phyloP scores from a whole-genome alignment of 768 basidiomycete genomes.

The Cubamyces sp. region DNA sequence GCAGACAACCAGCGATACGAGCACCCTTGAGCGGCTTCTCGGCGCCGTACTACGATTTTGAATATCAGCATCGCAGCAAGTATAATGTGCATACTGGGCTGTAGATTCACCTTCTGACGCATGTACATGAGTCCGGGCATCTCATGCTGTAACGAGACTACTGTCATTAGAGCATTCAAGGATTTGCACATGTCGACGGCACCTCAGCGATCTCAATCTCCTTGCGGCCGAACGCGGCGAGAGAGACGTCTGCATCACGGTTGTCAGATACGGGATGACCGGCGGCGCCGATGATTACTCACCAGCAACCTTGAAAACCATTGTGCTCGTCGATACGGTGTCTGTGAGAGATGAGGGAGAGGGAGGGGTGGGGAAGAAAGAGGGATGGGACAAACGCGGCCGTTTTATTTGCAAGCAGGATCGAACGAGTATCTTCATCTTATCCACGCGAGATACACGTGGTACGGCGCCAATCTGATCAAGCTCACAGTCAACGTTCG shows the following conservation, averaged over 20 bases:
- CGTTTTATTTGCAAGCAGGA: slow-evolving; percentile 28
- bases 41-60: slow-evolving; percentile 63
- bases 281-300: slow-evolving; percentile 25
- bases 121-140: slow-evolving; percentile 97
- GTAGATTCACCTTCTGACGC: slow-evolving; percentile 69
- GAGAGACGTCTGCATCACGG: slow-evolving; percentile 72
- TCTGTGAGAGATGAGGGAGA: slow-evolving; percentile 33
- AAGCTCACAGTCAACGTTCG: not conserved
- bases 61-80: not conserved
- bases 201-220: slow-evolving; percentile 99
- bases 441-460: slow-evolving; percentile 26
- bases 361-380: slow-evolving; percentile 29
- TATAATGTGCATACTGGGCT: slow-evolving; percentile 9
- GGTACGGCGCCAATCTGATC: slow-evolving; percentile 7
- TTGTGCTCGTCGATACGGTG: slow-evolving; percentile 37
- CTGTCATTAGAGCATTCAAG: slow-evolving; percentile 13
- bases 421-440: slow-evolving; percentile 26
- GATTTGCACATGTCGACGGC: slow-evolving; percentile 28
- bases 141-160: slow-evolving; percentile 61
- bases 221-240: slow-evolving; percentile 99
- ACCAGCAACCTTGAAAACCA: slow-evolving; percentile 95
- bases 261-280: too few relatives aligned
- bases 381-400: slow-evolving; percentile 22
- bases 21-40: slow-evolving; percentile 90
- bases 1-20: slow-evolving; percentile 96